Evolutionary conservation across 2,329 filamentous ascomycete species (phyloP), one percentile per base, ranked within the genome.

Genomic region (Trichoderma aggressivum): DNA sequence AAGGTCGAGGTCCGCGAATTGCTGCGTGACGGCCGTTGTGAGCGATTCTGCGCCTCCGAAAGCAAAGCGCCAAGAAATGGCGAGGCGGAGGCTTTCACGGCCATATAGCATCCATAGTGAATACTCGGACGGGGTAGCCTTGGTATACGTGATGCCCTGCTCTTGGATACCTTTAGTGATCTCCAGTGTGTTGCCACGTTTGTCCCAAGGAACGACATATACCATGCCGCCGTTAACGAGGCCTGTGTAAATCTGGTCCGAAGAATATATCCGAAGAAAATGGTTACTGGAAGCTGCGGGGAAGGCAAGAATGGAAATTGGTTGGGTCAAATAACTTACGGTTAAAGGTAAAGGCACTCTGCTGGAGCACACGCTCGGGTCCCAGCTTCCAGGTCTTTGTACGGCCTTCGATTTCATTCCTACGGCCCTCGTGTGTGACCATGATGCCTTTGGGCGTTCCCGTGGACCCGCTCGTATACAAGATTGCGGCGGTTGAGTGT

Each of bases 71-170:
- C 75, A 79, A n/a, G 60, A 62, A 2, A 69, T 69, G 16, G 72
- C 72, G 11, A 74, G 73, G 11, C 34, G 32, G 1, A 75, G 70
- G 7, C 55, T 28, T 0, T 56, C 50, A 11, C 60, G 32, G 3
- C 74, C 78, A 30, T 76, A 74, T 3, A 71, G 73, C 2, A 81
- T 59, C 80, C 77, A 81, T 30, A 59, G 74, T 6, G 72, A 53
- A 63, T 82, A 83, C 72, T 86, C 84, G 0, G 84, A 82, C 0
- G 84, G 83, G 1, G 81, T 83, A 2, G 78, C 79, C 3, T 73
- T 74, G 0, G 82, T 85, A 43, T 77, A 77, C 0, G 80, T 83
- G 34, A 86, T 76, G 1, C 73, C 62, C 7, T 83, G 72, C 1
- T 76, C n/a, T 0, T 50, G 56, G 7, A 86, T 83, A 18, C 84